Evolutionary conservation across 2,329 filamentous ascomycete genomes (phyloP).

Genomic region (Botrytis deweyae): DNA sequence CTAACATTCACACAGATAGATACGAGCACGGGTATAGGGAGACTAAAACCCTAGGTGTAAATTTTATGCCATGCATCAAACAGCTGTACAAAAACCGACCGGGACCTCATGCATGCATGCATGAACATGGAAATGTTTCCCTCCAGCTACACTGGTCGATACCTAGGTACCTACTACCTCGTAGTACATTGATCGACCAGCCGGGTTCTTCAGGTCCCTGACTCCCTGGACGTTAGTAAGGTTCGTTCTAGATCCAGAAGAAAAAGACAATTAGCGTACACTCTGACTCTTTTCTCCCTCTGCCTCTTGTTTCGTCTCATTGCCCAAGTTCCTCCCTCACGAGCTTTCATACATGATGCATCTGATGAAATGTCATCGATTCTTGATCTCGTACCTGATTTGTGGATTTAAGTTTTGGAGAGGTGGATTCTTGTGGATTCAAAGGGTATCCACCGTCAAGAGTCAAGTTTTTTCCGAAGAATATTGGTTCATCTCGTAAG

Average conservation of each 20-base stretch:
- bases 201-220: not conserved
- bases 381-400: conserved; percentile 7
- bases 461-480: not conserved
- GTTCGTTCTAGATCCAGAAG: not conserved
- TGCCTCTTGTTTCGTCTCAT: not conserved
- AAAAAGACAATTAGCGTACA: conserved; percentile 1
- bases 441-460: not conserved
- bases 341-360: not conserved
- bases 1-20: not conserved
- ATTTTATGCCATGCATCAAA: conserved; percentile 1
- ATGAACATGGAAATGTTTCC: not conserved
- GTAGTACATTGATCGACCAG: conserved; percentile 1
- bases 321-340: not conserved
- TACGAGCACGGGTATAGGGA: not conserved
- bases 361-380: not conserved
- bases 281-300: not conserved
- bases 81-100: not conserved
- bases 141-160: not conserved
- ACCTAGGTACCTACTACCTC: not conserved
- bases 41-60: not conserved
- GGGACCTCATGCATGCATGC: not conserved
- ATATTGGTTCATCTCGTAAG: not conserved
- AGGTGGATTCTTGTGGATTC: not conserved
- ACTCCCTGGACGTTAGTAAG: not conserved
- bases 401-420: not conserved